phyloP scores from a whole-genome alignment of 2,329 filamentous ascomycete species.

The Colletotrichum agaves region DNA sequence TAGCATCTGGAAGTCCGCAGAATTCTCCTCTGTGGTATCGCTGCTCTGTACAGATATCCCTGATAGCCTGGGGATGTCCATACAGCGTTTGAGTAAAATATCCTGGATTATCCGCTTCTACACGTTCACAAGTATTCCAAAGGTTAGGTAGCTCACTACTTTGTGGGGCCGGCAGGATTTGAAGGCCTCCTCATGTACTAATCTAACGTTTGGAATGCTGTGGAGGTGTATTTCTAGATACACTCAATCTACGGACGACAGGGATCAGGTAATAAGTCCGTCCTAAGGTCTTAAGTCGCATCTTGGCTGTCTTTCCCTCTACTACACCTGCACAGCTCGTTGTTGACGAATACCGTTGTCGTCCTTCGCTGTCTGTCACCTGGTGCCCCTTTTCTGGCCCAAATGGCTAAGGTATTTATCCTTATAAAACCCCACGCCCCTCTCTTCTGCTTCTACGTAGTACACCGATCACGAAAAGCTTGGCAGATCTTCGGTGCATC shows the following conservation, averaged over 20 bases:
- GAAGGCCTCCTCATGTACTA: too few relatives aligned
- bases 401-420: not conserved
- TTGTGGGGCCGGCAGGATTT: too few relatives aligned
- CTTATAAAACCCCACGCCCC: constrained; percentile 23
- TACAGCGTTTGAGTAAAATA: not conserved
- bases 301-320: not conserved
- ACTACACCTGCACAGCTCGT: too few relatives aligned
- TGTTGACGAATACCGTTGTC: not conserved
- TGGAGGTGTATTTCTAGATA: too few relatives aligned
- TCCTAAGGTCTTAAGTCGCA: not conserved
- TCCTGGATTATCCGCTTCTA: constrained; percentile 20
- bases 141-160: too few relatives aligned
- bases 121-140: too few relatives aligned
- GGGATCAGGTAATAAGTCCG: constrained; percentile 17
- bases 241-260: constrained; percentile 5
- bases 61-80: not conserved
- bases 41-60: not conserved
- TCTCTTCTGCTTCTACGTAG: constrained; percentile 24
- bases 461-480: constrained; percentile 22
- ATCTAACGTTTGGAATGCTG: too few relatives aligned
- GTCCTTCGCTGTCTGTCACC: not conserved
- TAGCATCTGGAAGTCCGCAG: not conserved
- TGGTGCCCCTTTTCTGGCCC: not conserved
- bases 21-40: not conserved
- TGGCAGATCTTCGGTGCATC: constrained; percentile 30